Conservation (phyloP, 305 asterid species). For the Fraxinus floribunda region DNA sequence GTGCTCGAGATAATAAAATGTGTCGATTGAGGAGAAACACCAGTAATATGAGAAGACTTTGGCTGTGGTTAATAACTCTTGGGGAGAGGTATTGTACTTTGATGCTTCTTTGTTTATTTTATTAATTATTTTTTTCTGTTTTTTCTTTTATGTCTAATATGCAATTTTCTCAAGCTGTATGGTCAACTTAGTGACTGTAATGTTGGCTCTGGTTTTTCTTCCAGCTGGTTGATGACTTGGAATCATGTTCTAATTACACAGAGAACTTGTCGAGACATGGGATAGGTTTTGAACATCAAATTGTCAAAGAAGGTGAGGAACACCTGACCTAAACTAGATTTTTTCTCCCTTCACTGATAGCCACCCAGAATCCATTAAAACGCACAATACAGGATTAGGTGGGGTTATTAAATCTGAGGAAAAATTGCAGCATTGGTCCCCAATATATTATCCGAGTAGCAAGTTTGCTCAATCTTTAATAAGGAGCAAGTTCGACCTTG, state of each 20-base stretch:
- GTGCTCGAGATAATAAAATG: conserved; percentile 53
- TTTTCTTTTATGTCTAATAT: background rate
- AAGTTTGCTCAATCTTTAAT: background rate
- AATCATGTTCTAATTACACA: conserved; percentile 43
- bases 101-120: background rate
- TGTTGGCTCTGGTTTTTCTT: conserved; percentile 24
- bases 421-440: background rate
- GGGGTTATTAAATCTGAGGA: background rate
- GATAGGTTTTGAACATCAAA: conserved; percentile 40
- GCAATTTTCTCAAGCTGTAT: background rate
- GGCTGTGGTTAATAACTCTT: conserved; percentile 51
- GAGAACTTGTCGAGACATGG: conserved; percentile 47
- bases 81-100: conserved; percentile 60
- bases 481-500: background rate
- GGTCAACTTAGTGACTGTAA: conserved; percentile 19
- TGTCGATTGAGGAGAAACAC: conserved; percentile 59
- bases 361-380: background rate
- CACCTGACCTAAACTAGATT: background rate
- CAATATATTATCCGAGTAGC: background rate
- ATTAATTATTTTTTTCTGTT: background rate
- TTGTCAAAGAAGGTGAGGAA: conserved; percentile 43
- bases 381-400: background rate
- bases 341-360: background rate
- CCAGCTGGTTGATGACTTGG: conserved; percentile 76
- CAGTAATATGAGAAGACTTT: conserved; percentile 53